A percentile compares a stretch with the other conserved stretches of the same genome.
Conservation (phyloP, 108 stramenopile species). For the Cyclotella distinguenda region DNA sequence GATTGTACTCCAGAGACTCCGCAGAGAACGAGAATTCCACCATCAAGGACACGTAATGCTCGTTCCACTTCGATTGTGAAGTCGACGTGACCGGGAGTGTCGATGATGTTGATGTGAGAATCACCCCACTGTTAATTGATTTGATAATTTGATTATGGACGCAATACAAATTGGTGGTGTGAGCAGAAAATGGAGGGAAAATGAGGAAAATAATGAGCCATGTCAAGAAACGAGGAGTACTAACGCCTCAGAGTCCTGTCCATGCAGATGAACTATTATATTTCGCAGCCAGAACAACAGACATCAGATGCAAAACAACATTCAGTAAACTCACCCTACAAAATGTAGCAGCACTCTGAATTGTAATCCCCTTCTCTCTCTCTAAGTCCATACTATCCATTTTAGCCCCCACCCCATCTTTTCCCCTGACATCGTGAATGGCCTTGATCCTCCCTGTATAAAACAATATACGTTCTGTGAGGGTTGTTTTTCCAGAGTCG, state of each 20-base stretch:
- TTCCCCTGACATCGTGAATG: constrained; percentile 98
- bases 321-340: constrained; percentile 46
- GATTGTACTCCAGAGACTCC: no score
- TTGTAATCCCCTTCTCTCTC: constrained; percentile 98
- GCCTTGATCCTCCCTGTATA: constrained; percentile 97
- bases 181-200: no score
- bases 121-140: constrained; percentile 95
- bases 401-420: constrained; percentile 98
- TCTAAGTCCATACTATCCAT: constrained; percentile 99
- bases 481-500: constrained; percentile 98
- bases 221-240: no score
- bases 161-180: no score
- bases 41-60: constrained; percentile 98
- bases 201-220: not conserved
- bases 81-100: constrained; percentile 98
- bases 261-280: not conserved
- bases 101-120: constrained; percentile 98
- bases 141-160: no score
- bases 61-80: constrained; percentile 98
- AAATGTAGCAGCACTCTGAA: constrained; percentile 99
- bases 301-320: not conserved
- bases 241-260: not conserved
- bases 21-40: constrained; percentile 95
- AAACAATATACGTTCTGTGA: constrained; percentile 98
- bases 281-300: not conserved